A percentile compares a stretch with the other conserved stretches of the same genome.
These are phyloP conservation scores for Chara braunii DNA, from an alignment of 139 green algal genomes.

Conservation along the genomic window DNA sequence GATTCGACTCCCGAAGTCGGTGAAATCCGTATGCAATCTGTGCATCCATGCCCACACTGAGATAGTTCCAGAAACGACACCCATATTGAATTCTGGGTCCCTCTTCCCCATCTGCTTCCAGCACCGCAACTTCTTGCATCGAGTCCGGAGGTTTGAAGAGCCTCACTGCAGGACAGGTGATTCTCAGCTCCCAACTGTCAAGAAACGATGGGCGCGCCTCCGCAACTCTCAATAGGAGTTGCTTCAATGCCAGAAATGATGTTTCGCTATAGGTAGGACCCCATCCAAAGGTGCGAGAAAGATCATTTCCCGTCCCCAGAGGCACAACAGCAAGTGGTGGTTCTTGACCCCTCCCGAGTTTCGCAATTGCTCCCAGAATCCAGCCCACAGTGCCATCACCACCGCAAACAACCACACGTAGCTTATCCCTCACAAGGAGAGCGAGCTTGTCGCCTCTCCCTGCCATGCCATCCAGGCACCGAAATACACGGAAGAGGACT, in stretches of 20 bases:
- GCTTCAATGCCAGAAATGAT: no score
- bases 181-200: no score
- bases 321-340: conserved; percentile 27
- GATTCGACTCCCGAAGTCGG: conserved; percentile 15
- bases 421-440: not conserved
- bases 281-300: conserved; percentile 33
- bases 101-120: no score
- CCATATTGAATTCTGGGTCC: no score
- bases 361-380: conserved; percentile 7
- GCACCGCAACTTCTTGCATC: no score
- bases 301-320: conserved; percentile 41
- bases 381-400: conserved; percentile 40
- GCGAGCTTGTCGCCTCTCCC: conserved; percentile 1
- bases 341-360: not conserved
- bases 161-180: no score
- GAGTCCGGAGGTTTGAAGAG: no score
- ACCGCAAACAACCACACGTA: conserved; percentile 20
- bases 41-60: conserved; percentile 38
- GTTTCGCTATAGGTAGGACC: no score
- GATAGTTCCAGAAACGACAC: conserved; percentile 36
- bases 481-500: not conserved
- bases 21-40: conserved; percentile 35
- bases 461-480: conserved; percentile 3
- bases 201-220: no score
- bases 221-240: no score